Evolutionary conservation across 1,284 basidiomycete genomes (phyloP), one percentile per base, ranked within the genome.

Genomic region (Agaricales sp.): DNA sequence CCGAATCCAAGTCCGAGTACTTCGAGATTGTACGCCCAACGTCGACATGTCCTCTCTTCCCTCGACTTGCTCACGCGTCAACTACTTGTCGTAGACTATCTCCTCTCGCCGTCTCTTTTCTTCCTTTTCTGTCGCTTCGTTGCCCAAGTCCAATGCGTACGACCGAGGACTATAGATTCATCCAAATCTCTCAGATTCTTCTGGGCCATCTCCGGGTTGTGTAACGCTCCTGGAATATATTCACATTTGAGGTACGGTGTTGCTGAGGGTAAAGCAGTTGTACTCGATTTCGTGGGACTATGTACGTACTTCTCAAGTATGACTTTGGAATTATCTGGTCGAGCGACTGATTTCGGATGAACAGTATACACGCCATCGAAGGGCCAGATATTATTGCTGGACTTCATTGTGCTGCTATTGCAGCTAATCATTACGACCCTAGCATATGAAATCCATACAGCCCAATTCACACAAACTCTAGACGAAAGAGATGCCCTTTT

Each of bases 211-310:
- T 67, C 82, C 52, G 53, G 79, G 48, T 56, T 75, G 51, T 71
- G 80, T 63, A 86, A 86, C 54, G 55, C 66, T 30, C 71, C 75
- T 21, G 75, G 70, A 52, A 52, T 87, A 41, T 84, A 79, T 75
- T 66, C 66, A 41, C 85, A 88, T 60, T 67, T 73, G 48, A 67
- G 66, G 20, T 62, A 69, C 25, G 74, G 74, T 4, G 64, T 73
- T 49, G 59, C 69, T 26, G 73, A 80, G 52, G 76, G 75, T 20
- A 69, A 79, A 56, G 67, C 74, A 6, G 63, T 87, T 57, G 63
- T 88, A 35, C 75, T 88, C 51, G 85, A 88, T 61, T 88, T 88
- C 57, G 73, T 88, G 52, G 86, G 86, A 51, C 70, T 80, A 69
- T 75, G 85, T 87, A 59, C 49, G 80, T 71, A 46, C 13, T n/a